Conservation (phyloP, 2,329 filamentous ascomycete genomes). For the Bisporella sp. region DNA sequence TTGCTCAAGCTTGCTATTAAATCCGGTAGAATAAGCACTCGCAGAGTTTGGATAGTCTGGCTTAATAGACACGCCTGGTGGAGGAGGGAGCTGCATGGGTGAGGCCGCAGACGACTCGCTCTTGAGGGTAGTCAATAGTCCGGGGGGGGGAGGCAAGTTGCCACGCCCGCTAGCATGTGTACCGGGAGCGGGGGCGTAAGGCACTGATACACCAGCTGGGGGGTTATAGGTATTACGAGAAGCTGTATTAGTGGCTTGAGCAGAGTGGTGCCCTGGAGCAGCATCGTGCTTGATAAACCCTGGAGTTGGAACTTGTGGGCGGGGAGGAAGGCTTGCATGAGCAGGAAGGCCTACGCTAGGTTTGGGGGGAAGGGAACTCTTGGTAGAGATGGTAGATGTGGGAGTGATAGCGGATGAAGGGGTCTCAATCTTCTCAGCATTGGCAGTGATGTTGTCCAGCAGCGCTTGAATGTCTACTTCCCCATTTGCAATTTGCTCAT, state of each 20-base stretch:
- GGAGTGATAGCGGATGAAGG: conserved; percentile 12
- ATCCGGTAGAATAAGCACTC: too few relatives aligned
- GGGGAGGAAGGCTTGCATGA: conserved; percentile 29
- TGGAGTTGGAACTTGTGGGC: conserved; percentile 25
- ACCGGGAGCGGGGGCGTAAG: conserved; percentile 25
- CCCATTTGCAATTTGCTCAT: conserved; percentile 24
- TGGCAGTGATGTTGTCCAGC: conserved; percentile 31
- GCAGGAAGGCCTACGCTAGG: conserved; percentile 20
- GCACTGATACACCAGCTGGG: conserved; percentile 21
- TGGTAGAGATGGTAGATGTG: conserved; percentile 15
- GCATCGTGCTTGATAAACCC: conserved; percentile 19
- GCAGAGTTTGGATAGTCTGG: too few relatives aligned
- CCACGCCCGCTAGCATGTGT: conserved; percentile 26
- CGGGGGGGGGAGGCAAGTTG: conserved; percentile 27
- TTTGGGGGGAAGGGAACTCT: conserved; percentile 15
- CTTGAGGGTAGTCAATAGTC: background rate
- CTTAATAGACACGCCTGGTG: background rate
- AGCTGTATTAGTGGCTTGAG: conserved; percentile 19
- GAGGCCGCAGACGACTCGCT: too few relatives aligned
- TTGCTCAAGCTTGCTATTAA: too few relatives aligned
- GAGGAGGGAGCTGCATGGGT: background rate
- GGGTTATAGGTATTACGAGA: conserved; percentile 23
- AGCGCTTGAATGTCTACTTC: conserved; percentile 31
- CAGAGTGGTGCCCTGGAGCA: conserved; percentile 25
- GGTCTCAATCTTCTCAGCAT: conserved; percentile 27